These are phyloP conservation scores for Cercospora sp. DNA, from an alignment of 2,329 filamentous ascomycete genomes.

Conservation along the genomic window DNA sequence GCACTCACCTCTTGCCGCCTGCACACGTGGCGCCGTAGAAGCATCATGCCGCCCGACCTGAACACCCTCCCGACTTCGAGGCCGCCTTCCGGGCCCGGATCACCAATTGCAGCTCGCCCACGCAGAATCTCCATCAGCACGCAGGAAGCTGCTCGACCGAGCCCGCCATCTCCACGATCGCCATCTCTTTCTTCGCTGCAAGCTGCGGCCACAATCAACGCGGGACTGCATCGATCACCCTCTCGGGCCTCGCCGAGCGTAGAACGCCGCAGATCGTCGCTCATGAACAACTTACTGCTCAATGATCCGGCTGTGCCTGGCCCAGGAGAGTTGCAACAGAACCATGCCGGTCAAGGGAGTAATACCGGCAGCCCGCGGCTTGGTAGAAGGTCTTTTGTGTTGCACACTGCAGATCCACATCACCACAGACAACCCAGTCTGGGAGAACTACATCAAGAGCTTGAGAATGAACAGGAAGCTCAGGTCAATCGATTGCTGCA, in stretches of 20 bases:
- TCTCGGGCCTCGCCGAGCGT: slow-evolving; percentile 48
- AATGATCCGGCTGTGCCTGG: slow-evolving; percentile 68
- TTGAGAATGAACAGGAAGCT: slow-evolving; percentile 76
- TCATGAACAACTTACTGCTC: slow-evolving; percentile 71
- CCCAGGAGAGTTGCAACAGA: slow-evolving; percentile 66
- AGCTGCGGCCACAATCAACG: slow-evolving; percentile 75
- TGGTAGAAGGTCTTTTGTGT: slow-evolving; percentile 42
- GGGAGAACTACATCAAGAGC: slow-evolving; percentile 74
- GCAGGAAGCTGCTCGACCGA: slow-evolving; percentile 43
- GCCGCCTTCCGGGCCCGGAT: slow-evolving; percentile 38
- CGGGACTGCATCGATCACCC: slow-evolving; percentile 54
- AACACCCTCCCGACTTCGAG: slow-evolving; percentile 53
- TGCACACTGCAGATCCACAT: slow-evolving; percentile 52
- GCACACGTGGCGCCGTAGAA: not conserved
- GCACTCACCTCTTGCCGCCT: not conserved
- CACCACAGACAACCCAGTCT: slow-evolving; percentile 68
- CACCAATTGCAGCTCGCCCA: slow-evolving; percentile 33
- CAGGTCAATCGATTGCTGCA: slow-evolving; percentile 76
- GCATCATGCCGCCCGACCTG: slow-evolving; percentile 56
- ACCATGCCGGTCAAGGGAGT: slow-evolving; percentile 35
- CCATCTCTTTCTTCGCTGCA: slow-evolving; percentile 69
- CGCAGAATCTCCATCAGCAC: slow-evolving; percentile 38
- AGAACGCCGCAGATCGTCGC: slow-evolving; percentile 64
- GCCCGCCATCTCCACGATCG: slow-evolving; percentile 61
- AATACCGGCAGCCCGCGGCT: slow-evolving; percentile 30